Evolutionary conservation across 768 basidiomycete genomes (phyloP).

Genomic region (Suillus variegatus): DNA sequence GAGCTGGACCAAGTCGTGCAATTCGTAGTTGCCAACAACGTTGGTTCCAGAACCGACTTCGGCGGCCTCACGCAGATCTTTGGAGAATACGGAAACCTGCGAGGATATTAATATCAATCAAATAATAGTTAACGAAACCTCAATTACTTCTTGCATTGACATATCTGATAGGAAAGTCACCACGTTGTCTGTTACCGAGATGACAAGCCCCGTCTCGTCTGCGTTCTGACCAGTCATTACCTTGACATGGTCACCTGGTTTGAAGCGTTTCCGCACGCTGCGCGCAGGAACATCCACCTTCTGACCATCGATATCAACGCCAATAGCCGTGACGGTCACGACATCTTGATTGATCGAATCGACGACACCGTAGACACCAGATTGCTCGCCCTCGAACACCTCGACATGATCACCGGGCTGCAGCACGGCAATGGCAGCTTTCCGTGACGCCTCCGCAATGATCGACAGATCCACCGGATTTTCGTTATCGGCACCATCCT

Average conservation of each 20-base stretch:
- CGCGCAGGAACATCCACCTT: constrained; percentile 84
- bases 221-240: constrained; percentile 95
- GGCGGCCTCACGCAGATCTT: constrained; percentile 95
- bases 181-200: constrained; percentile 85
- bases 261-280: constrained; percentile 93
- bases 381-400: constrained; percentile 95
- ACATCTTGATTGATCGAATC: constrained; percentile 87
- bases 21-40: constrained; percentile 88
- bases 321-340: constrained; percentile 78
- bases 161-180: constrained; percentile 98
- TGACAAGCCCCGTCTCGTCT: constrained; percentile 95
- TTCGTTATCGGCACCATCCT: constrained; percentile 69
- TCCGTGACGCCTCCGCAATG: constrained; percentile 90
- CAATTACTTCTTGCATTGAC: constrained; percentile 86
- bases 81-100: constrained; percentile 95
- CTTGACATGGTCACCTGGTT: constrained; percentile 97
- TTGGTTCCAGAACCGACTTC: constrained; percentile 94
- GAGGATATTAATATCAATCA: constrained; percentile 11
- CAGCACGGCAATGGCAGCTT: constrained; percentile 89
- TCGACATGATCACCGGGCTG: constrained; percentile 98
- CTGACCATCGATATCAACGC: constrained; percentile 84
- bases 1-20: constrained; percentile 95
- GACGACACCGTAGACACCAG: constrained; percentile 90
- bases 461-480: constrained; percentile 82
- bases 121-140: background rate